These are phyloP conservation scores for Otatea glauca DNA, from an alignment of 176 grass and related monocot genomes.

Conservation along the genomic window DNA sequence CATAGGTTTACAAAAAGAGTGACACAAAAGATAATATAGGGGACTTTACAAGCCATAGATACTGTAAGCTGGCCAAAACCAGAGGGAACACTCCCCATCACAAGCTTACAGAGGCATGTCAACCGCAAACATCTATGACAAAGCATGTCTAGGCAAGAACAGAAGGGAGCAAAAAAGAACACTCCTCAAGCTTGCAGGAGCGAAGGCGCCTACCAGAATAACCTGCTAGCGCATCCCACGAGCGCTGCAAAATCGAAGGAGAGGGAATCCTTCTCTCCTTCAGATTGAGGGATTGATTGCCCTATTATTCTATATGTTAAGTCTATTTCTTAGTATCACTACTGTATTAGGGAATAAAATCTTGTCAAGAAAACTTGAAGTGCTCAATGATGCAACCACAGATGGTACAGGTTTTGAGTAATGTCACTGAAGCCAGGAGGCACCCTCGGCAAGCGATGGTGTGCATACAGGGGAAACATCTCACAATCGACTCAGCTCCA, in stretches of 20 bases:
- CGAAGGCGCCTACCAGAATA: conserved; percentile 20
- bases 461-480: conserved; percentile 64
- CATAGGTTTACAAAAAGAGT: conserved; percentile 35
- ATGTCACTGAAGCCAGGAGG: conserved; percentile 48
- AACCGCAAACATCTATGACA: neutral
- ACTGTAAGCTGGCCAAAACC: conserved; percentile 37
- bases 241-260: conserved; percentile 53
- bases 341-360: conserved; percentile 29
- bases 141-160: conserved; percentile 33
- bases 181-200: conserved; percentile 43
- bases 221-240: conserved; percentile 42
- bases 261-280: conserved; percentile 45
- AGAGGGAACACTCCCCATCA: conserved; percentile 25
- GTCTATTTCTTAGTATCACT: conserved; percentile 22
- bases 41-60: conserved; percentile 24
- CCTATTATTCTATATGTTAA: conserved; percentile 47
- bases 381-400: conserved; percentile 57
- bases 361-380: conserved; percentile 52
- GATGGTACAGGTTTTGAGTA: conserved; percentile 55
- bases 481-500: conserved; percentile 54
- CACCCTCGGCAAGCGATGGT: conserved; percentile 61
- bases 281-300: conserved; percentile 42
- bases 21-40: conserved; percentile 10
- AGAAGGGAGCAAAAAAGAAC: conserved; percentile 38
- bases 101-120: conserved; percentile 55